Evolutionary conservation across 306 rosid genomes (phyloP).

Genomic region (Quercus mongolica): DNA sequence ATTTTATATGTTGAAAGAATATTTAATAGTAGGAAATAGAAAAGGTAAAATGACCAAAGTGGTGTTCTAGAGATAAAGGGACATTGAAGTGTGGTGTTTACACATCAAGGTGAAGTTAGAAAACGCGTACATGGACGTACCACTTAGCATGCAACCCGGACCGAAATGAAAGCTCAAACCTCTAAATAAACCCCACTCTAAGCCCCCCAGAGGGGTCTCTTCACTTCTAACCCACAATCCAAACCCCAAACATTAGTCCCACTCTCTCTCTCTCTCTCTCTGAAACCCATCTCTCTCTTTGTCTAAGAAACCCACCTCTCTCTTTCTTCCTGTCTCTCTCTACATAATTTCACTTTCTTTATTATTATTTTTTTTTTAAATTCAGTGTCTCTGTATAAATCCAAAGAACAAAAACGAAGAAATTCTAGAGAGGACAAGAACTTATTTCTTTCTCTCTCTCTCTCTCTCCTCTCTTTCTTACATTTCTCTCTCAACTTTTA

Average conservation of each 20-base stretch:
- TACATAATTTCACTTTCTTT: not conserved
- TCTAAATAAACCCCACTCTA: constrained; percentile 34
- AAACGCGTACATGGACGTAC: constrained; percentile 51
- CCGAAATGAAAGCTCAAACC: constrained; percentile 67
- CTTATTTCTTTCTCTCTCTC: constrained; percentile 16
- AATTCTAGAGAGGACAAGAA: constrained; percentile 7
- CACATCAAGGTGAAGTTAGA: constrained; percentile 18
- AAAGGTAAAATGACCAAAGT: not conserved
- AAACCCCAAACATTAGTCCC: constrained; percentile 26
- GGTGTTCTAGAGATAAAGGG: not conserved
- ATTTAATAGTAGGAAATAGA: too few relatives aligned
- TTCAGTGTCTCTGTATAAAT: constrained; percentile 11
- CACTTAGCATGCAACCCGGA: constrained; percentile 72
- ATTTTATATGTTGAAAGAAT: too few relatives aligned
- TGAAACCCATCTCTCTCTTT: not conserved
- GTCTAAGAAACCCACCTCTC: not conserved
- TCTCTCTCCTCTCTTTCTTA: constrained; percentile 7
- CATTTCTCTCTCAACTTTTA: constrained; percentile 16
- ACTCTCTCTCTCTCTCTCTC: not conserved
- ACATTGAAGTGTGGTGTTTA: not conserved
- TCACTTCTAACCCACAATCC: constrained; percentile 7
- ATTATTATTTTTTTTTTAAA: not conserved
- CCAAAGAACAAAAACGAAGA: constrained; percentile 10
- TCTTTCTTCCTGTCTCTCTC: not conserved
- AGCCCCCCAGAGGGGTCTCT: not conserved